These are phyloP conservation scores for Stachybotrys echinatus DNA, from an alignment of 2,329 filamentous ascomycete species.

Conservation along the genomic window DNA sequence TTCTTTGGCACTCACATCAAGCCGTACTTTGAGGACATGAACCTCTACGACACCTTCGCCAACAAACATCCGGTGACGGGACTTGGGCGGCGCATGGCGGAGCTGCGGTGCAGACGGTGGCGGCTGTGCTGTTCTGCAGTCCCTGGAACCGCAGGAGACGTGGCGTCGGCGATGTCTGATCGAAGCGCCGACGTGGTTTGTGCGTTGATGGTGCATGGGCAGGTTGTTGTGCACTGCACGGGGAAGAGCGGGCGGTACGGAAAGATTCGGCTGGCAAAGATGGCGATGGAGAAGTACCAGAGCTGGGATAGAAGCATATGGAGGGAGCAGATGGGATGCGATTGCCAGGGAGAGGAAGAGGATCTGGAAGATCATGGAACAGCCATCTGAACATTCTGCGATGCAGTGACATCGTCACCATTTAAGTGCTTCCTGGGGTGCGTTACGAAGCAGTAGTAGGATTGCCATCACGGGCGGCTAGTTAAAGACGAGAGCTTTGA, in stretches of 20 bases:
- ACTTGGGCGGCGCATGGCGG: conserved; percentile 58
- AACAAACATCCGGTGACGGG: conserved; percentile 80
- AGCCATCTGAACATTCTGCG: conserved; percentile 3
- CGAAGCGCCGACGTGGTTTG: conserved; percentile 54
- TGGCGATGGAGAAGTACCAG: conserved; percentile 44
- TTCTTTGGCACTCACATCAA: conserved; percentile 76
- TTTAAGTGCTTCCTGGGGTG: no score
- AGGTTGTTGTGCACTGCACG: conserved; percentile 56
- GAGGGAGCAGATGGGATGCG: conserved; percentile 53
- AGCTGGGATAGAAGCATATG: conserved; percentile 50
- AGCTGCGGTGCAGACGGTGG: conserved; percentile 60
- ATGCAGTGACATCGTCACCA: no score
- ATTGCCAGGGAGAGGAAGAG: conserved; percentile 39
- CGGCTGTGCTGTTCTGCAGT: conserved; percentile 46
- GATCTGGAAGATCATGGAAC: conserved; percentile 4
- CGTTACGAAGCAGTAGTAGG: no score
- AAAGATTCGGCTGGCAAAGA: conserved; percentile 61
- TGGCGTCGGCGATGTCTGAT: conserved; percentile 21
- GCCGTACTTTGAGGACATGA: conserved; percentile 81
- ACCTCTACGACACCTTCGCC: conserved; percentile 80
- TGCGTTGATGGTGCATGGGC: conserved; percentile 70
- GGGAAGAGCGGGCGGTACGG: conserved; percentile 67
- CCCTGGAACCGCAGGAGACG: conserved; percentile 31
- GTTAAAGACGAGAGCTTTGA: no score
- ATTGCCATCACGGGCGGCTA: no score